These are phyloP conservation scores for Cenchrus purpureus DNA, from an alignment of 176 grass and related monocot species.

Conservation along the genomic window DNA sequence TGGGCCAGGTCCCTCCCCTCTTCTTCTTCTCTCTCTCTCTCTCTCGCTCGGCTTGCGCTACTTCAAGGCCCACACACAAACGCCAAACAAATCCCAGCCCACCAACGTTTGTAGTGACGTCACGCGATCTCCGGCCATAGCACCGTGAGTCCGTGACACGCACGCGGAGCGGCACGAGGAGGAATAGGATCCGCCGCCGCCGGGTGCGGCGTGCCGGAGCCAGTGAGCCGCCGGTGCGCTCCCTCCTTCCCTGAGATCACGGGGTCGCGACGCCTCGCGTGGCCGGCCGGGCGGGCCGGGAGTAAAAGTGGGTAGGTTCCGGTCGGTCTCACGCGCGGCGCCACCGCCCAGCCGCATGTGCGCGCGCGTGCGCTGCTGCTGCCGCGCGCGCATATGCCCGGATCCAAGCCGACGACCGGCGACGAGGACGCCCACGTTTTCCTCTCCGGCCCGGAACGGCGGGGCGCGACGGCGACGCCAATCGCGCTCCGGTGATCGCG, in stretches of 20 bases:
- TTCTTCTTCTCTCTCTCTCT: no score
- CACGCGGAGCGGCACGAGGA: not conserved
- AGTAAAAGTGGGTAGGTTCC: conserved; percentile 15
- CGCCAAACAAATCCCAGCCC: not conserved
- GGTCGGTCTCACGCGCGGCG: conserved; percentile 17
- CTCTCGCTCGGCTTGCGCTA: no score
- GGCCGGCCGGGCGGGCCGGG: not conserved
- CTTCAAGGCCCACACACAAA: no score
- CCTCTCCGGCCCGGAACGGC: no score
- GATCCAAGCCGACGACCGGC: not conserved
- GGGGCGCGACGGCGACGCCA: not conserved
- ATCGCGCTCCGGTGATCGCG: conserved; percentile 28
- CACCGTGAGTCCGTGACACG: not conserved
- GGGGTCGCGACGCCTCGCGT: conserved; percentile 11
- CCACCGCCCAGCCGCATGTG: not conserved
- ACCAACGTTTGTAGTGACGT: not conserved
- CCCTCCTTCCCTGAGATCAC: not conserved
- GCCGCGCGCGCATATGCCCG: not conserved
- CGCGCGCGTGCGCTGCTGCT: not conserved
- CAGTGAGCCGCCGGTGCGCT: not conserved
- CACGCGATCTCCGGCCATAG: not conserved
- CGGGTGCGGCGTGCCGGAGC: not conserved
- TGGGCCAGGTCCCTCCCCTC: no score
- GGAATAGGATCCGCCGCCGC: not conserved
- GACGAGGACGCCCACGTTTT: conserved; percentile 29